These are phyloP conservation scores for Didymosphaeria variabile DNA, from an alignment of 2,329 filamentous ascomycete species.

Conservation along the genomic window DNA sequence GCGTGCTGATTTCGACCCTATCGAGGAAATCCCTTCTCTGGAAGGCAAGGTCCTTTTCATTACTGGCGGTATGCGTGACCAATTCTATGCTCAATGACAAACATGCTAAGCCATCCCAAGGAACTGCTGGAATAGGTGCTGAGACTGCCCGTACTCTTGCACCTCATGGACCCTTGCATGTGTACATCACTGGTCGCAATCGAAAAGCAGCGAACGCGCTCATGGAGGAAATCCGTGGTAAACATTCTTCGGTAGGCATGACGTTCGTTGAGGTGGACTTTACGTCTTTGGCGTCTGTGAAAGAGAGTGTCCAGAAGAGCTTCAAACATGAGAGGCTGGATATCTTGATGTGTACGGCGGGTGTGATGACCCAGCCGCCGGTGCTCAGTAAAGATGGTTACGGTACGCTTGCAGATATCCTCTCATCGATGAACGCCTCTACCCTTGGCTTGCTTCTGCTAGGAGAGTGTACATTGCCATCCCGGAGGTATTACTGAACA, in stretches of 20 bases:
- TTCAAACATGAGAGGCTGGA: slow-evolving; percentile 49
- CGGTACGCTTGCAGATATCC: neutral
- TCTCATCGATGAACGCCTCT: neutral
- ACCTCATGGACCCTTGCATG: slow-evolving; percentile 51
- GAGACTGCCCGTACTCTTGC: slow-evolving; percentile 52
- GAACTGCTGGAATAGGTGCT: slow-evolving; percentile 56
- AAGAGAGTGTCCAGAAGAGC: slow-evolving; percentile 35
- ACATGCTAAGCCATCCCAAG: slow-evolving; percentile 25
- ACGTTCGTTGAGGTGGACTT: slow-evolving; percentile 50
- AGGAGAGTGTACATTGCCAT: neutral
- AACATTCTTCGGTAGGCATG: slow-evolving; percentile 37
- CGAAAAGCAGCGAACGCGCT: slow-evolving; percentile 42
- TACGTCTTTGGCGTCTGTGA: slow-evolving; percentile 41
- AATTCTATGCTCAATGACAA: neutral
- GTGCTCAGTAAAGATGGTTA: slow-evolving; percentile 54
- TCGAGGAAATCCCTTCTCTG: slow-evolving; percentile 29
- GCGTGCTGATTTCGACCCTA: slow-evolving; percentile 24
- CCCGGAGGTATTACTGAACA: neutral
- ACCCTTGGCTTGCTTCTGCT: neutral
- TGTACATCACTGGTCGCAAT: slow-evolving; percentile 56
- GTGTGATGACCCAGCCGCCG: slow-evolving; percentile 44
- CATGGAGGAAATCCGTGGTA: slow-evolving; percentile 43
- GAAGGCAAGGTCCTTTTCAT: slow-evolving; percentile 34
- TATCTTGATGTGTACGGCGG: slow-evolving; percentile 55
- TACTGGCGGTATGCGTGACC: slow-evolving; percentile 28